A percentile compares a stretch with the other conserved stretches of the same genome.
phyloP scores from a whole-genome alignment of 2,329 filamentous ascomycete species.

The Polytolypa hystricis region DNA sequence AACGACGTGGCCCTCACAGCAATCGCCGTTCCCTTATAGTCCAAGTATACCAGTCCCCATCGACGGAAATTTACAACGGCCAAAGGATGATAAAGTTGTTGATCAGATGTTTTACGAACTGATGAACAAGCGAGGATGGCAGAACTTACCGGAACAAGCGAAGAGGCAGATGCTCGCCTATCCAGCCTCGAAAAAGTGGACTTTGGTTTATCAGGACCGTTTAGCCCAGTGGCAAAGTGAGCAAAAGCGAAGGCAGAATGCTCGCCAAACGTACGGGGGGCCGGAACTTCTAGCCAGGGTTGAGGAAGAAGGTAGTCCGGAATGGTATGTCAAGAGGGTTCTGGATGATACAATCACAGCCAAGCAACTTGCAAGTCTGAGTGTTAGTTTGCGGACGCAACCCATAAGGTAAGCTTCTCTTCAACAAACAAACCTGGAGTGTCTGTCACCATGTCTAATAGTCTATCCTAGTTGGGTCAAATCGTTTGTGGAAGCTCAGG shows the following conservation, averaged over 20 bases:
- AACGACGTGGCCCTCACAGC: constrained; percentile 31
- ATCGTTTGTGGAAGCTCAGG: constrained; percentile 92
- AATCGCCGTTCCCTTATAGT: constrained; percentile 35
- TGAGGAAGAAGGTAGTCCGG: constrained; percentile 89
- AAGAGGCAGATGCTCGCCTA: constrained; percentile 94
- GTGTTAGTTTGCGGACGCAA: constrained; percentile 89
- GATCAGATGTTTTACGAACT: constrained; percentile 85
- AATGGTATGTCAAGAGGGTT: constrained; percentile 95
- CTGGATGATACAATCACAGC: constrained; percentile 90
- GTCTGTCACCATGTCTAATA: constrained; percentile 1
- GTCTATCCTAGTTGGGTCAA: constrained; percentile 64
- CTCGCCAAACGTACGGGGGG: constrained; percentile 59
- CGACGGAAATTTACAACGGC: constrained; percentile 17
- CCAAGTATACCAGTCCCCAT: constrained; percentile 30
- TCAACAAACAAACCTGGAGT: not conserved
- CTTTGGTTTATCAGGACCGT: constrained; percentile 86
- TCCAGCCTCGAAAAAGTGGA: constrained; percentile 93
- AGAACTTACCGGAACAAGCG: constrained; percentile 90
- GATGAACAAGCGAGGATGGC: constrained; percentile 97
- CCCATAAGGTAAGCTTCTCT: constrained; percentile 54
- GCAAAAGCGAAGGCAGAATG: constrained; percentile 71
- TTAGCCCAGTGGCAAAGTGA: constrained; percentile 90
- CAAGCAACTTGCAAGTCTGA: constrained; percentile 84
- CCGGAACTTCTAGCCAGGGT: constrained; percentile 59
- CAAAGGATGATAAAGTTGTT: constrained; percentile 57